Percentiles rank a stretch among this genome's conserved stretches.
These are phyloP conservation scores for Taphrina wiesneri DNA, from an alignment of 1,139 yeast species.

Conservation along the genomic window DNA sequence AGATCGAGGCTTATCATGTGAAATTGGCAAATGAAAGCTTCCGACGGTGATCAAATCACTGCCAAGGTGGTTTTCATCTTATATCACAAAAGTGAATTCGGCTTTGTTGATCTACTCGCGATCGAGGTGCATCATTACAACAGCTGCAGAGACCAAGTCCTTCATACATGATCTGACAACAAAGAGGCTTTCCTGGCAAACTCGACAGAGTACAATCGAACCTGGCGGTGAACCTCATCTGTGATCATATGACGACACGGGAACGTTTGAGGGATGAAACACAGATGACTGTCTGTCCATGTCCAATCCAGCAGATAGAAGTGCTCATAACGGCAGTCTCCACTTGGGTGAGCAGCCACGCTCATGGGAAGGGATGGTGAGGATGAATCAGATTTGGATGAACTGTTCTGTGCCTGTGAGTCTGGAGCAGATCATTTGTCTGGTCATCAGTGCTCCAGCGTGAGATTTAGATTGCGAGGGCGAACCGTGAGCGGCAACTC, in stretches of 20 bases:
- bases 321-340: background rate
- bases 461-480: slow-evolving; percentile 4
- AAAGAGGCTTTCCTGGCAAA: no score
- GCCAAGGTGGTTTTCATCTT: no score
- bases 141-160: background rate
- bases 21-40: no score
- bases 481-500: background rate
- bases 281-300: background rate
- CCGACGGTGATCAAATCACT: no score
- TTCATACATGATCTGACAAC: no score
- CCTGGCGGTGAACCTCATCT: no score
- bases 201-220: no score
- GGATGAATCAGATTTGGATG: background rate
- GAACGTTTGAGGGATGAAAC: background rate
- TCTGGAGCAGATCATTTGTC: background rate
- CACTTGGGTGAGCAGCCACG: background rate
- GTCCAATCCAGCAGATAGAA: background rate
- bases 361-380: background rate
- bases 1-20: background rate
- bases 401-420: background rate
- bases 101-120: no score
- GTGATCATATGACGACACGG: no score
- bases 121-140: no score
- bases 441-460: background rate
- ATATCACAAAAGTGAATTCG: no score